Evolutionary conservation across 192 early-diverging fungal species (phyloP), one percentile per base, ranked within the genome.

Genomic region (Coemansia sp.): DNA sequence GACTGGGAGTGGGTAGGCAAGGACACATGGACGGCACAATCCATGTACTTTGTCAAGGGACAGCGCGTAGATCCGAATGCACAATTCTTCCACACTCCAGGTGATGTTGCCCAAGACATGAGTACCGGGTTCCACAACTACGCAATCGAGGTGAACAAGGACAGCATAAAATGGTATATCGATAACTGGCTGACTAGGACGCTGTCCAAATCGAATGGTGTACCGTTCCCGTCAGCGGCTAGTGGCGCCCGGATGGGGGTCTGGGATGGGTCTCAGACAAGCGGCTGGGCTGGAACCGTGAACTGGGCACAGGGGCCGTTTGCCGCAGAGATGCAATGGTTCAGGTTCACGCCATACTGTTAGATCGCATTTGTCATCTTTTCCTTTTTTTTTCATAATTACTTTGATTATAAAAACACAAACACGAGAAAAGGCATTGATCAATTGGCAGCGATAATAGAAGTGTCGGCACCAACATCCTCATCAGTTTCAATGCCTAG

Each of bases 1-100:
- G 88, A 89, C 61, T 83, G 73, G 62, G 88, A 89, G 63, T 87
- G 83, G 83, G 83, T 89, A 10, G 88, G 88, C 36, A 82, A 82
- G 56, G 61, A 87, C 48, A 69, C 75, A 11, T 69, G 60, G 42
- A 72, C 80, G 19, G 84, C 62, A 10, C 79, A 82, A 68, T 76
- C 82, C 8, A 85, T 79, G 76, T 86, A 84, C 43, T 86, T 84
- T 66, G 79, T 81, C 52, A 66, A 77, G 17, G 85, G 83, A 11
- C 62, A 74, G 58, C 82, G 75, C 19, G 76, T 84, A 0, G 75
- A 77, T 14, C 63, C 69, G 1, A 58, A 64, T 29, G 64, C 71
- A 20, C 66, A 67, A 14, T 60, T 60, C 49, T 17, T 72, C 19
- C 71, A 76, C 15, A 76, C 70, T 2, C 70, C 69, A 17, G 79